phyloP scores from a whole-genome alignment of 2,329 filamentous ascomycete genomes.

The Venturia carpophila region DNA sequence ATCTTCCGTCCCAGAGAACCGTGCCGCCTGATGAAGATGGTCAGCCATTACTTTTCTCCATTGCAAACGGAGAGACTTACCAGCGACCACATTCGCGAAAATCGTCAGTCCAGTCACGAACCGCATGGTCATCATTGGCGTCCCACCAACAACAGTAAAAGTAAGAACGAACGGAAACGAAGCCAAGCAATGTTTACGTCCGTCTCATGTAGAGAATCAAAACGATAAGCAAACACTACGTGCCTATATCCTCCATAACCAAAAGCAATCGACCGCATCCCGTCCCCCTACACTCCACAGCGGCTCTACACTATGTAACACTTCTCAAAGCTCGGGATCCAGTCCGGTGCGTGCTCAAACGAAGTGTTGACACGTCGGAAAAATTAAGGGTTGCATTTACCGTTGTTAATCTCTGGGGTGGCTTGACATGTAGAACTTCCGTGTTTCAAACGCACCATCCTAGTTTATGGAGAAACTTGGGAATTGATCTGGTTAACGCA shows the following conservation, averaged over 20 bases:
- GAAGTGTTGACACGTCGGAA: not conserved
- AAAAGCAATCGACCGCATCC: not conserved
- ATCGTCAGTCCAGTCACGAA: not conserved
- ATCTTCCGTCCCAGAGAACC: constrained; percentile 57
- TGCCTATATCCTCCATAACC: not conserved
- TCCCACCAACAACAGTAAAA: not conserved
- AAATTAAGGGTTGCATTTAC: not conserved
- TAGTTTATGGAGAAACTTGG: not conserved
- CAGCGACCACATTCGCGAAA: not conserved
- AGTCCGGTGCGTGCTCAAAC: not conserved
- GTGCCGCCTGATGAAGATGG: constrained; percentile 29
- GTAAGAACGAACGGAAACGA: not conserved
- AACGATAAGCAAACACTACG: too few species aligned
- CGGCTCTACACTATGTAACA: not conserved
- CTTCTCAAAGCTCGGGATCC: not conserved
- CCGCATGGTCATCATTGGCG: not conserved
- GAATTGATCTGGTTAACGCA: not conserved
- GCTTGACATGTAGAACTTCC: constrained; percentile 8
- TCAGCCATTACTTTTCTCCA: not conserved
- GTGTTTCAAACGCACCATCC: not conserved
- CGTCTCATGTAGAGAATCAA: not conserved
- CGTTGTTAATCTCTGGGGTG: not conserved
- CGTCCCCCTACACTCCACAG: not conserved
- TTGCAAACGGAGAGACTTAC: not conserved
- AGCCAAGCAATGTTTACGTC: not conserved